These are phyloP conservation scores for Backusella sp. DNA, from an alignment of 192 early-diverging fungal genomes.

Conservation along the genomic window DNA sequence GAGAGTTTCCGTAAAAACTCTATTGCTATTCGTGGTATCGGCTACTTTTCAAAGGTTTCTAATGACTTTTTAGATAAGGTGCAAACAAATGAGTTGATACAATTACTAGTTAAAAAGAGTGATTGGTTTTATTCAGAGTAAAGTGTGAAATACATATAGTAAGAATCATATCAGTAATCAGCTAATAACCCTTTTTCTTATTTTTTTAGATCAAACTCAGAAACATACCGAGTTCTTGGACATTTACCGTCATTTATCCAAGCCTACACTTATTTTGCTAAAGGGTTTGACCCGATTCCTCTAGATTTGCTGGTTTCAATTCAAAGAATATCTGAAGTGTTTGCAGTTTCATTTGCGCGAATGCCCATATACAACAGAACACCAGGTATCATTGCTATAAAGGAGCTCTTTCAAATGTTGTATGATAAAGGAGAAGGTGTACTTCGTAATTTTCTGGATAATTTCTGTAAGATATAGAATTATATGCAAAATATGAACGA, in stretches of 20 bases:
- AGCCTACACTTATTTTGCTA: constrained; percentile 56
- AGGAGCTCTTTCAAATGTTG: constrained; percentile 53
- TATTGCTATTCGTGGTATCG: constrained; percentile 67
- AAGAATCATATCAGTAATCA: not conserved
- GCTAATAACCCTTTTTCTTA: constrained; percentile 10
- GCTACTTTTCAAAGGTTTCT: constrained; percentile 62
- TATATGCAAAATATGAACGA: not conserved
- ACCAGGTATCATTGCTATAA: constrained; percentile 45
- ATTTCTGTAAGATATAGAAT: constrained; percentile 39
- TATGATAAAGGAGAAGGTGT: constrained; percentile 45
- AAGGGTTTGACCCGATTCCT: constrained; percentile 46
- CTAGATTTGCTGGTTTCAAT: constrained; percentile 45
- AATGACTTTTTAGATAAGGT: constrained; percentile 45
- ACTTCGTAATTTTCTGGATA: constrained; percentile 41
- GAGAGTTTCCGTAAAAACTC: constrained; percentile 51
- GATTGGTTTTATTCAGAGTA: constrained; percentile 56
- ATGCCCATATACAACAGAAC: constrained; percentile 45
- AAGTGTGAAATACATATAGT: not conserved
- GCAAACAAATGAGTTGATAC: constrained; percentile 42
- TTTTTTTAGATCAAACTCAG: constrained; percentile 43
- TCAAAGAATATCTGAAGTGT: constrained; percentile 39
- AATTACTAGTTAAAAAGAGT: constrained; percentile 48
- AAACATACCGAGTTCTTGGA: constrained; percentile 30
- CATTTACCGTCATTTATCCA: constrained; percentile 62
- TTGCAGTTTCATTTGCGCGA: constrained; percentile 49